Conservation (phyloP, 2,329 filamentous ascomycete genomes). For the Aspergillus ochraceus region DNA sequence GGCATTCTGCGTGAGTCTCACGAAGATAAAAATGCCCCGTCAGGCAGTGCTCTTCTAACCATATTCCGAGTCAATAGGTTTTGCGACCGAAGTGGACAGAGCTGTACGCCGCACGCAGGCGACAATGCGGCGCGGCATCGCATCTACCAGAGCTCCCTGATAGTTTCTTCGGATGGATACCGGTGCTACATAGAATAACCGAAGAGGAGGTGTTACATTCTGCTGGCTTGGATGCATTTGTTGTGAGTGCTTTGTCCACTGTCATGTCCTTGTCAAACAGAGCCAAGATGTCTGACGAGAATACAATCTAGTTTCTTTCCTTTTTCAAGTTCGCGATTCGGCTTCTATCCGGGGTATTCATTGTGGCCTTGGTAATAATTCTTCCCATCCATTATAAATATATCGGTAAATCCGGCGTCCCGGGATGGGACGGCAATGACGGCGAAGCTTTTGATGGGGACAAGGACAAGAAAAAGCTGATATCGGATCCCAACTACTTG, state of each 20-base stretch:
- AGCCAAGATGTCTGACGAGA: neutral
- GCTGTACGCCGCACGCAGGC: constrained; percentile 86
- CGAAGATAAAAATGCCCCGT: neutral
- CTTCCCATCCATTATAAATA: constrained; percentile 80
- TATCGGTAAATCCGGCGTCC: constrained; percentile 43
- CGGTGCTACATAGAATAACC: constrained; percentile 76
- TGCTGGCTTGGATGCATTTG: constrained; percentile 91
- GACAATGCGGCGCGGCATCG: constrained; percentile 64
- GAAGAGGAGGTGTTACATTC: constrained; percentile 88
- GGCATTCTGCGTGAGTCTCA: constrained; percentile 44
- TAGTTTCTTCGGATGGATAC: constrained; percentile 90
- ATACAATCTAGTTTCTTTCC: constrained; percentile 66
- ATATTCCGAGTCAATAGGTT: constrained; percentile 52
- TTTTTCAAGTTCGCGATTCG: constrained; percentile 96
- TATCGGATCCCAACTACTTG: constrained; percentile 58
- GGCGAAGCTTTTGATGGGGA: constrained; percentile 29
- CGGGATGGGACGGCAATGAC: constrained; percentile 38
- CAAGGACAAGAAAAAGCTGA: constrained; percentile 33
- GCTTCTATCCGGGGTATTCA: constrained; percentile 74
- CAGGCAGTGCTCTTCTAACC: constrained; percentile 11
- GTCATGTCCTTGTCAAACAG: neutral
- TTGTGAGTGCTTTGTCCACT: constrained; percentile 55
- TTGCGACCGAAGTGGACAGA: constrained; percentile 88
- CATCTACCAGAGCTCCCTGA: constrained; percentile 77
- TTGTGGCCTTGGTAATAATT: constrained; percentile 79